A percentile compares a stretch with the other conserved stretches of the same genome.
These are phyloP conservation scores for Monosporascus sp. DNA, from an alignment of 2,329 filamentous ascomycete species.

Conservation along the genomic window DNA sequence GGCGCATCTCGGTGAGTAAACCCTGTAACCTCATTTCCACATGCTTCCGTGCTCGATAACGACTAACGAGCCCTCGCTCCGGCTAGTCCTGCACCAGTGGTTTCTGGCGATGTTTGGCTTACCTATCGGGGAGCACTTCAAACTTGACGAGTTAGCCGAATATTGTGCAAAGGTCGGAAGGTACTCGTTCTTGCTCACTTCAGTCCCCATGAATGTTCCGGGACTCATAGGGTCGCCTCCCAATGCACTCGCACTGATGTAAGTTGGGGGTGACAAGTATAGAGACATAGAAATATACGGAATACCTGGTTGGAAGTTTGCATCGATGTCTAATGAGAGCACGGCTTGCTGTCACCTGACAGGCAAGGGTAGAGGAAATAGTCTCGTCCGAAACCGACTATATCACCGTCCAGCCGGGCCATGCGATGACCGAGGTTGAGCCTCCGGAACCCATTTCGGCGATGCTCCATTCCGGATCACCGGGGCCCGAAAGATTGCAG, in stretches of 20 bases:
- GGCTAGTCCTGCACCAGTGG: slow-evolving; percentile 3
- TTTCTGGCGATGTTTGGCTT: slow-evolving; percentile 7
- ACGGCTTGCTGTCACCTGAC: too few relatives aligned
- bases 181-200: slow-evolving; percentile 38
- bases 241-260: slow-evolving; percentile 33
- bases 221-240: slow-evolving; percentile 35
- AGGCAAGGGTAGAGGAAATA: background rate
- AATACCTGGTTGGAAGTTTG: too few relatives aligned
- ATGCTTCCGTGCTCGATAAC: background rate
- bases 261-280: background rate
- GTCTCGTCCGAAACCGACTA: slow-evolving; percentile 6
- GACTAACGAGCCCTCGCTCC: background rate
- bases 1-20: slow-evolving; percentile 4
- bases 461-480: slow-evolving; percentile 34
- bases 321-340: too few relatives aligned
- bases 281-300: background rate
- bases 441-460: slow-evolving; percentile 42
- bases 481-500: slow-evolving; percentile 32
- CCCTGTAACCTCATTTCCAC: background rate
- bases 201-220: slow-evolving; percentile 35
- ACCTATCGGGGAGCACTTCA: slow-evolving; percentile 17
- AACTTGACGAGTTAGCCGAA: slow-evolving; percentile 15
- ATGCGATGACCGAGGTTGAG: slow-evolving; percentile 17
- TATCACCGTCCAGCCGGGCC: slow-evolving; percentile 39
- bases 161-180: slow-evolving; percentile 28